Base-by-base conservation (phyloP, 2,329 filamentous ascomycete genomes). In the Madurella mycetomatis region DNA sequence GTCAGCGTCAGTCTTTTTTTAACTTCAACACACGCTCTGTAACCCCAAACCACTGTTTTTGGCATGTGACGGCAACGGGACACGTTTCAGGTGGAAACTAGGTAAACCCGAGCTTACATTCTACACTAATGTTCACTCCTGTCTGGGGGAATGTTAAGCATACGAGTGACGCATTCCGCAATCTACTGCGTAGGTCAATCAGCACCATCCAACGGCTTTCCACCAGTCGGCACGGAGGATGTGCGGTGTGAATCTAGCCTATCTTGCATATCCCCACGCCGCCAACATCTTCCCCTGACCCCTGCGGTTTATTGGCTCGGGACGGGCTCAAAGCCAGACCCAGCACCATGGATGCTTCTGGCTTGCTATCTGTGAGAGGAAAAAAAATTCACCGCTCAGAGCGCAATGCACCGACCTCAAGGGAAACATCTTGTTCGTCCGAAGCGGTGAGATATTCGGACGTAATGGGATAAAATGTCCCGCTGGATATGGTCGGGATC, bases 301-400 rank as follows among this genome's bases (percentile, higher is more conserved):
- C 52, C 44, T 48, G 47, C 31, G 55, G 16, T 52, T 57, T 37
- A 57, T 60, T 61, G 60, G 57, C 44, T 53, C 31, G 51, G 48
- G 37, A 46, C 37, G 17, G 13, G 15, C 17, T 37, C n/a, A 40
- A 57, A 30, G 40, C 41, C 43, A 32, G 54, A 49, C 45, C 55
- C 54, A 56, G 51, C 31, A 39, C 46, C 34, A 41, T 42, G 56
- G 60, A 49, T 47, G 31, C 48, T 40, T 41, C 48, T 43, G 18
- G 9, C 41, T 48, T 48, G 31, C 31, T 49, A 46, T 39, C 32
- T 34, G 44, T 17, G 37, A 37, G 7, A 13, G 45, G 37, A 49
- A n/a, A n/a, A n/a, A 44, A 56, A 42, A 51, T 52, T 54, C 54
- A 59, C 56, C 54, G 54, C 50, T 53, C 40, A 12, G 44, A 19